Base-by-base conservation (phyloP, 495 filamentous ascomycete genomes). In the Diplogelasinospora grovesii region DNA sequence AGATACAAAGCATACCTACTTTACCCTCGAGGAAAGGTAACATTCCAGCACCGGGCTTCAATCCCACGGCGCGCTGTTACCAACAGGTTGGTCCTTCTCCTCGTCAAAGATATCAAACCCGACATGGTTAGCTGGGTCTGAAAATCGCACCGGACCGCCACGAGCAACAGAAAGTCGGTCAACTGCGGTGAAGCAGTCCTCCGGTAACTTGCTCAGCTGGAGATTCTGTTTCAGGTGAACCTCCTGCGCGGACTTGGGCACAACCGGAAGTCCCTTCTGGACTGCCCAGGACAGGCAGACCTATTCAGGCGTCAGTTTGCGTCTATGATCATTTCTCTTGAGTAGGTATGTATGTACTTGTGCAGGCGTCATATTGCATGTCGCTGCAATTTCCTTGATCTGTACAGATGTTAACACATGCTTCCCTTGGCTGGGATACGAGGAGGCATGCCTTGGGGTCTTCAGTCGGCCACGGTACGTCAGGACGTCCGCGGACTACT, bases 211-310 rank as follows among this genome's bases (percentile, higher is more conserved):
- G 15, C 43, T 51, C 14, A 57, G 27, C 19, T 43, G 11, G 7
- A 60, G 18, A 42, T 58, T 58, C 68, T 77, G 49, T 60, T 69
- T 30, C 58, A 77, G 55, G 74, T 72, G 46, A 65, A 68, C 65
- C 77, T 75, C 35, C 71, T 81, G 21, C 69, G 85, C 41, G 52
- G 77, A 53, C 75, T 64, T 64, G 5, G 56, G 60, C 2, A 64
- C 49, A 11, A 53, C 47, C 9, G 56, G 47, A 16, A 56, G 61
- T 5, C 56, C 58, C 7, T 43, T 44, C 41, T 61, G 60, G 16
- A 61, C 48, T 10, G 52, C 51, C 60, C 60, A 64, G 15, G 54
- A 56, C 13, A 64, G 44, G 23, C 52, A 72, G 11, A 73, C 69
- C 55, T 61, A 37, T 24, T 38, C 14, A 28, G 10, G 11, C 2